Base-by-base conservation (phyloP, 495 filamentous ascomycete species). In the Aspergillus steynii region DNA sequence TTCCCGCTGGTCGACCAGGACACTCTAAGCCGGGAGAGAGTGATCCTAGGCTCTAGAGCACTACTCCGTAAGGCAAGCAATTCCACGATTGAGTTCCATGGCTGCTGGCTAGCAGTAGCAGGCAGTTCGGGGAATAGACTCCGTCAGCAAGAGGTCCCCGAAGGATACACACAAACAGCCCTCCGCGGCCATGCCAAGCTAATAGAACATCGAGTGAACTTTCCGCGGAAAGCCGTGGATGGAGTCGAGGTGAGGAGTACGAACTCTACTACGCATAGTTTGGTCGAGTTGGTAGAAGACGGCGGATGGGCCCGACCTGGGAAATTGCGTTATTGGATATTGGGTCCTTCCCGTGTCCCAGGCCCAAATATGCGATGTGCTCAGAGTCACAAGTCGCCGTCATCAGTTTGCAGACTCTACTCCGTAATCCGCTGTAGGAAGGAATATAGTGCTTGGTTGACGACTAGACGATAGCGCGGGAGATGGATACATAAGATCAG, bases 201-300 rank as follows among this genome's bases (percentile, higher is more conserved):
- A 42, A 53, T 49, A 46, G 34, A 60, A 48, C 47, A 32, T 50
- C 28, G 20, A 51, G 9, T 60, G 53, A 56, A 52, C 9, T 49
- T 61, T 51, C 63, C 15, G 55, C 56, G 14, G 29, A 29, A 15
- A 26, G 55, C 63, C 63, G 31, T 34, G 6, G 31, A 34, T 34
- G 31, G 37, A 42, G 37, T 4, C 7, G 37, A 42, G 10, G 12
- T 42, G 37, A 42, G 37, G 12, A 3, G 31, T 34, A 42, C 4
- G 37, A 42, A 53, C 65, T 26, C 27, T 67, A 61, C 64, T 53
- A 20, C 55, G 57, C 29, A 56, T 63, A 60, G 61, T 32, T 58
- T 55, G 10, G 2, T 20, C 25, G 29, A 29, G 55, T 34, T 32
- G 15, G 20, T 27, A 25, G 12, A 42, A 14, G 9, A 12, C 9